These are phyloP conservation scores for Parastagonospora nodorum DNA, from an alignment of 2,329 filamentous ascomycete genomes.

Conservation along the genomic window DNA sequence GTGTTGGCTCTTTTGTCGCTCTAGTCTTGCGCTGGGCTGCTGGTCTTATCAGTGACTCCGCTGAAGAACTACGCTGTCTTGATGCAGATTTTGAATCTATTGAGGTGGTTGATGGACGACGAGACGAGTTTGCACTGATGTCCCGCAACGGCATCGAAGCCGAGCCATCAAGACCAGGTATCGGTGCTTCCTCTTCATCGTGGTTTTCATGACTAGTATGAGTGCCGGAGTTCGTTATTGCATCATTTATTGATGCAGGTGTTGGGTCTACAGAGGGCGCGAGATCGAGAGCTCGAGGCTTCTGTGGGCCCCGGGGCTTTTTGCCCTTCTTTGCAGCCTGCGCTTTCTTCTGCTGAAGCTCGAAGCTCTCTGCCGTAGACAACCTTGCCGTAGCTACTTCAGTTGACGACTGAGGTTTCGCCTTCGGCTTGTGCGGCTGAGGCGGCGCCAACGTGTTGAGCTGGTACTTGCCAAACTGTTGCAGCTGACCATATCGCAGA, in stretches of 20 bases:
- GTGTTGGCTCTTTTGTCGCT: conserved; percentile 19
- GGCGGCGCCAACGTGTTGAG: conserved; percentile 21
- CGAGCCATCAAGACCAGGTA: conserved; percentile 25
- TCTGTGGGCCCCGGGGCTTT: conserved; percentile 21
- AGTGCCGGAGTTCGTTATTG: conserved; percentile 13
- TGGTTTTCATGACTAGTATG: conserved; percentile 9
- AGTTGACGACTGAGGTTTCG: conserved; percentile 15
- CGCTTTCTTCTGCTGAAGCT: conserved; percentile 24
- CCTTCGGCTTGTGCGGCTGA: conserved; percentile 18
- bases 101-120: conserved; percentile 37
- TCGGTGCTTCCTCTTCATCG: conserved; percentile 16
- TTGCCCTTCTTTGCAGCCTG: conserved; percentile 17
- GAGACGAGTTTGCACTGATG: conserved; percentile 36
- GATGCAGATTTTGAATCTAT: conserved; percentile 20
- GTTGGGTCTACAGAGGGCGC: conserved; percentile 24
- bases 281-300: conserved; percentile 31
- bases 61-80: conserved; percentile 22
- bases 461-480: conserved; percentile 53
- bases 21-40: conserved; percentile 15
- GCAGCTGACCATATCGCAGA: conserved; percentile 60
- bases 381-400: conserved; percentile 26
- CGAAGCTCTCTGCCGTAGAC: conserved; percentile 27
- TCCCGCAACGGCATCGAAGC: conserved; percentile 35
- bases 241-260: conserved; percentile 25
- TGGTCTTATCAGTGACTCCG: conserved; percentile 28